Evolutionary conservation across 108 stramenopile species (phyloP).

Genomic region (Thalassiosira profunda): DNA sequence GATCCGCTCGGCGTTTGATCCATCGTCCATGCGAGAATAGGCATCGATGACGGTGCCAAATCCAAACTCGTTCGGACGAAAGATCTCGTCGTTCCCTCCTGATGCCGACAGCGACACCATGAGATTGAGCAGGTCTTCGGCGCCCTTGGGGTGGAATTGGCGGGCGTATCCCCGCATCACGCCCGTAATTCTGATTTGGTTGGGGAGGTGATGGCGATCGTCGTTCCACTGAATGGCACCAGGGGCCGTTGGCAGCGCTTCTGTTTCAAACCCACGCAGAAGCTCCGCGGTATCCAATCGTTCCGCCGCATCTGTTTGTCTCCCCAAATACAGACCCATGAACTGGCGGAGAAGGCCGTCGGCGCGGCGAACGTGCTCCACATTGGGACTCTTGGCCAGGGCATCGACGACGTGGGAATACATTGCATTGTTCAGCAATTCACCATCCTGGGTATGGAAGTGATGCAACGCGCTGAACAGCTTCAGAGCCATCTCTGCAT

Average conservation of each 20-base stretch:
- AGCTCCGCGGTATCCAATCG: too few species aligned
- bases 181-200: constrained; percentile 43
- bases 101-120: constrained; percentile 29
- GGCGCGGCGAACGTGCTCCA: constrained; percentile 25
- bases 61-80: constrained; percentile 37
- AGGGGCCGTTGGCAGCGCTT: constrained; percentile 4
- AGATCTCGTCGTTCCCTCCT: too few species aligned
- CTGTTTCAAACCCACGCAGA: too few species aligned
- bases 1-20: constrained; percentile 38
- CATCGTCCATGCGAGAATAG: constrained; percentile 27
- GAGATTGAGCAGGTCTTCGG: constrained; percentile 33
- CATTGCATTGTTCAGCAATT: constrained; percentile 39
- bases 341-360: constrained; percentile 28
- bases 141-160: constrained; percentile 8
- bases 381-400: constrained; percentile 24
- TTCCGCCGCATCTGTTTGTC: too few species aligned
- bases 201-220: constrained; percentile 36
- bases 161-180: constrained; percentile 36
- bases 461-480: constrained; percentile 22
- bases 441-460: constrained; percentile 13
- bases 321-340: constrained; percentile 23
- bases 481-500: constrained; percentile 23
- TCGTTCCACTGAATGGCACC: constrained; percentile 19
- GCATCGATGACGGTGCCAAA: constrained; percentile 39
- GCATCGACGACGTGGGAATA: constrained; percentile 46